These are phyloP conservation scores for Cutaneotrichosporon sp. DNA, from an alignment of 1,284 basidiomycete genomes.

Conservation along the genomic window DNA sequence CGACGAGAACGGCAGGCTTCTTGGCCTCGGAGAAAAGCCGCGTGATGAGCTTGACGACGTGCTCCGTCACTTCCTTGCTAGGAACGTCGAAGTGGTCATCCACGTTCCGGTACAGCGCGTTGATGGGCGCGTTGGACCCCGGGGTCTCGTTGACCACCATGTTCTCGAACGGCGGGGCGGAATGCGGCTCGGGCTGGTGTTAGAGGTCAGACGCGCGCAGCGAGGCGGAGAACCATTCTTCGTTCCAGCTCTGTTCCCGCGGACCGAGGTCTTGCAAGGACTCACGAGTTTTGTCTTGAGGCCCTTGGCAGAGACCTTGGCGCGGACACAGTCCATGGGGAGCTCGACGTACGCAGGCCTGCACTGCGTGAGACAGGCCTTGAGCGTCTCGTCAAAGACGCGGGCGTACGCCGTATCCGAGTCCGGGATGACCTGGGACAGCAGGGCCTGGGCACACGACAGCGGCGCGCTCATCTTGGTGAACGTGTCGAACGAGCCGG, in stretches of 20 bases:
- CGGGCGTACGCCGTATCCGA: constrained; percentile 53
- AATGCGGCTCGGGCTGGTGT: constrained; percentile 20
- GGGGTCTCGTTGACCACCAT: background rate
- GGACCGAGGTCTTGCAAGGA: too few relatives aligned
- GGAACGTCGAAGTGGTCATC: constrained; percentile 42
- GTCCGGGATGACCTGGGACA: constrained; percentile 54
- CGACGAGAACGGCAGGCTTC: constrained; percentile 74
- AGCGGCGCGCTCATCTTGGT: constrained; percentile 69
- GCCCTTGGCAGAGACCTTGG: constrained; percentile 61
- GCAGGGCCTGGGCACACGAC: constrained; percentile 62
- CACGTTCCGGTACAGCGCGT: constrained; percentile 5
- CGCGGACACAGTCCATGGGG: constrained; percentile 75
- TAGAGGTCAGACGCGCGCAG: too few relatives aligned
- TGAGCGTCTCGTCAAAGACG: constrained; percentile 76
- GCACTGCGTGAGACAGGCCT: constrained; percentile 65
- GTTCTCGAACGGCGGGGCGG: constrained; percentile 10
- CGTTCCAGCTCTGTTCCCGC: too few relatives aligned
- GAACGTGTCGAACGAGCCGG: constrained; percentile 68
- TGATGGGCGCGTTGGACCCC: constrained; percentile 5
- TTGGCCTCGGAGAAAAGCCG: constrained; percentile 61
- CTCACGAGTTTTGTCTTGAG: constrained; percentile 51
- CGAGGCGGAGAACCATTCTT: too few relatives aligned
- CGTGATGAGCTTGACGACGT: constrained; percentile 68
- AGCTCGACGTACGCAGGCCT: constrained; percentile 83
- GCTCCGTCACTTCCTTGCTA: constrained; percentile 59